Evolutionary conservation across 345 rosid species (phyloP), one percentile per base, ranked within the genome.

Genomic region (Arabidopsis suecica): DNA sequence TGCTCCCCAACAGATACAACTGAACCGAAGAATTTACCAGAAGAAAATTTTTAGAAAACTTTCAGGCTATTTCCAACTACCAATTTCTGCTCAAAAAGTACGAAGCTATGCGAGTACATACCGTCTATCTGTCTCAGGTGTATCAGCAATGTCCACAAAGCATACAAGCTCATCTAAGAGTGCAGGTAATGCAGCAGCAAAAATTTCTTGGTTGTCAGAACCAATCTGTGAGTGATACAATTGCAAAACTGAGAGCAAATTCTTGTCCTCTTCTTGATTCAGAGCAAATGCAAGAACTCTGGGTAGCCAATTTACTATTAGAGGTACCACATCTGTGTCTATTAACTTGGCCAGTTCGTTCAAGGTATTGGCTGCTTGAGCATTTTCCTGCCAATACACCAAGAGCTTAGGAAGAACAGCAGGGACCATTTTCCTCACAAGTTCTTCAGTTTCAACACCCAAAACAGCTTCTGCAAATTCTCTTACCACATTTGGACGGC

Each of bases 251-350:
- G 87, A 86, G 71, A 79, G 83, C 78, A 94, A 82, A 61, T 80
- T 85, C 65, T 71, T 85, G 72, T 84, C 88, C 70, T 92, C 88
- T 73, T 83, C 65, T 77, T 75, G 89, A 83, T 86, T 88, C 56
- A 91, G 96, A 75, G 97, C 93, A 88, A 85, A 90, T 22, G 97
- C 91, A 75, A 91, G 98, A 30, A 94, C 97, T 82, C 89, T 90
- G 6, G 98, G 98, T 14, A 91, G 82, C 96, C 92, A 94, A 79
- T 88, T 82, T 69, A 94, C 93, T 47, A 91, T 81, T 62, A 94
- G 84, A 47, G 92, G 89, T 68, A 84, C 87, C 86, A 86, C 72
- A 37, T 88, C 93, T 66, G 81, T 86, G 76, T 88, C 83, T 74
- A 88, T 81, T 74, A 86, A 88, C 85, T 85, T 88, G 60, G 96